These are phyloP conservation scores for Beauveria australis DNA, from an alignment of 2,329 filamentous ascomycete genomes.

Conservation along the genomic window DNA sequence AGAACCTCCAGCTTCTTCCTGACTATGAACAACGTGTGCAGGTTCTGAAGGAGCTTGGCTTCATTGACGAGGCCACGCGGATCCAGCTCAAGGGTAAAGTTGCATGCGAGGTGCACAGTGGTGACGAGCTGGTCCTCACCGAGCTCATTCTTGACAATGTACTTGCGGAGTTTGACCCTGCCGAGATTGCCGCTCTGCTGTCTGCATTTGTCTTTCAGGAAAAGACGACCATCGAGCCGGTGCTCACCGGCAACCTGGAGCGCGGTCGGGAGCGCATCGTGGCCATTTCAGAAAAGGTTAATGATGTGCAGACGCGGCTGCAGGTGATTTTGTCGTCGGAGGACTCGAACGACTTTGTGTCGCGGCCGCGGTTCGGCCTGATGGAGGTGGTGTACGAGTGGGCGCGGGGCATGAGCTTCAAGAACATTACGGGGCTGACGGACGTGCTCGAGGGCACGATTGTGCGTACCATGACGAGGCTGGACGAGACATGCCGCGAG, in stretches of 20 bases:
- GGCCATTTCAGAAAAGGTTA: conserved; percentile 85
- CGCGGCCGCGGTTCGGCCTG: conserved; percentile 78
- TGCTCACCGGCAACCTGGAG: conserved; percentile 73
- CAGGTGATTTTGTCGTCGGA: conserved; percentile 89
- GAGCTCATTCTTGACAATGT: conserved; percentile 96
- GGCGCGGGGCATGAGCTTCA: conserved; percentile 96
- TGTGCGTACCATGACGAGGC: conserved; percentile 82
- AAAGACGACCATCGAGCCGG: conserved; percentile 77
- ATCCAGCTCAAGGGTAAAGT: conserved; percentile 98
- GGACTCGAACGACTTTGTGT: conserved; percentile 87
- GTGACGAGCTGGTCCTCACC: conserved; percentile 90
- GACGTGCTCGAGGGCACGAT: conserved; percentile 97
- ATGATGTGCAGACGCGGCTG: conserved; percentile 77
- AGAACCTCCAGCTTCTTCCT: conserved; percentile 89
- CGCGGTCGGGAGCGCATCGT: conserved; percentile 79
- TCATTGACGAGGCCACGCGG: conserved; percentile 78
- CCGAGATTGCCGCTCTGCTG: conserved; percentile 89
- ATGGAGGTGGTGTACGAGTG: conserved; percentile 98
- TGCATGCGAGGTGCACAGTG: conserved; percentile 95
- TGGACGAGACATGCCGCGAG: conserved; percentile 94
- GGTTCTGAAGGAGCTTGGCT: conserved; percentile 84
- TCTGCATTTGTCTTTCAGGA: conserved; percentile 97
- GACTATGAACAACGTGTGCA: conserved; percentile 94
- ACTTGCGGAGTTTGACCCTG: conserved; percentile 86
- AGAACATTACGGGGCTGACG: conserved; percentile 91